Evolutionary conservation across 2,329 filamentous ascomycete genomes (phyloP).

Genomic region (Xylaria sp.): DNA sequence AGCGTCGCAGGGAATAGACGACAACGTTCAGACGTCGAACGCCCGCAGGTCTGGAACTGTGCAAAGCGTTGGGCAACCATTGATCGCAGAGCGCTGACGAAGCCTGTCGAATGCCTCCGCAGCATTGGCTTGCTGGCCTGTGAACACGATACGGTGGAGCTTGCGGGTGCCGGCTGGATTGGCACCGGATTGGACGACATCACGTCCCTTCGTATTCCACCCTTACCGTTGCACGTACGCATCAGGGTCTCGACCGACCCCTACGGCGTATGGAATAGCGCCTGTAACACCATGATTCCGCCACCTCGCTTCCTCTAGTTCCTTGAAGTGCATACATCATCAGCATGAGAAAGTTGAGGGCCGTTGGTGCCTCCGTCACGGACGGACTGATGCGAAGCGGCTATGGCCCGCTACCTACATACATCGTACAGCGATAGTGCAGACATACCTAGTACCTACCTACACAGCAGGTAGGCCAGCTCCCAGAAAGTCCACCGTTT

Average conservation of each 20-base stretch:
- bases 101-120: not conserved
- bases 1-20: not conserved
- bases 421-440: no score
- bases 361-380: no score
- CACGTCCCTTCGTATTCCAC: conserved; percentile 23
- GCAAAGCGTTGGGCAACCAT: not conserved
- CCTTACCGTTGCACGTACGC: not conserved
- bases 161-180: not conserved
- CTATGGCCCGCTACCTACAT: no score
- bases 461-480: no score
- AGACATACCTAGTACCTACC: no score
- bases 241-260: not conserved
- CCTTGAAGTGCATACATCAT: no score
- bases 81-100: not conserved
- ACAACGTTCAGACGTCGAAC: not conserved
- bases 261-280: not conserved
- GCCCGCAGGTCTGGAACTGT: not conserved
- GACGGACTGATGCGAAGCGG: no score
- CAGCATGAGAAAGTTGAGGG: no score
- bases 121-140: conserved; percentile 15
- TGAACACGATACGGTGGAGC: conserved; percentile 6
- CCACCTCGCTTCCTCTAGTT: not conserved
- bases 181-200: conserved; percentile 14
- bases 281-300: not conserved
- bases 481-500: not conserved